phyloP scores from a whole-genome alignment of 2,329 filamentous ascomycete species.

The Dothistroma septosporum region DNA sequence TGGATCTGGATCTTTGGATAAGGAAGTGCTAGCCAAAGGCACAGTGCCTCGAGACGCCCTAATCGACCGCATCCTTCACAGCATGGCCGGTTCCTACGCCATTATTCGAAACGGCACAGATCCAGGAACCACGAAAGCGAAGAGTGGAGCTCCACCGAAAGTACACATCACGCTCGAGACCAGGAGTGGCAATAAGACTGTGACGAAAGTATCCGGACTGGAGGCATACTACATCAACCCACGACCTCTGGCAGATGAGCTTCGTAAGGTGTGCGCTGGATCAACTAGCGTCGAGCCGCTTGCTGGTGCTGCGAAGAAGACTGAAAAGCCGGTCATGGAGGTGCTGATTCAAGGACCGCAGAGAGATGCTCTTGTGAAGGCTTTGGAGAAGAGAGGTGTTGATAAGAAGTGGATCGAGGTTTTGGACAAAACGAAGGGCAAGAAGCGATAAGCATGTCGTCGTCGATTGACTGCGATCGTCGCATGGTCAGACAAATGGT shows the following conservation, averaged over 20 bases:
- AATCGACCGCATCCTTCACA: constrained; percentile 55
- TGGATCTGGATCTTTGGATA: constrained; percentile 50
- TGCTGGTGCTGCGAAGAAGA: constrained; percentile 56
- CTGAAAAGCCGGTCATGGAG: constrained; percentile 61
- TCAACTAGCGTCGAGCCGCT: constrained; percentile 61
- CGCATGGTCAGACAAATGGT: no score
- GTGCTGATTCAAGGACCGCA: constrained; percentile 66
- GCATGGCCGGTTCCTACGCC: constrained; percentile 54
- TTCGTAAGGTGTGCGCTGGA: constrained; percentile 65
- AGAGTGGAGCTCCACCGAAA: constrained; percentile 58
- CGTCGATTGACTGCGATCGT: no score
- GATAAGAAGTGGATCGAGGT: constrained; percentile 58
- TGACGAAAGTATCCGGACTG: constrained; percentile 59
- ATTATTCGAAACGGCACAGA: constrained; percentile 50
- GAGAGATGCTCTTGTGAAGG: constrained; percentile 56
- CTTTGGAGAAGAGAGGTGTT: constrained; percentile 57
- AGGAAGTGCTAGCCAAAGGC: constrained; percentile 54
- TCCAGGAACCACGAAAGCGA: constrained; percentile 52
- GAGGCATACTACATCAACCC: constrained; percentile 61
- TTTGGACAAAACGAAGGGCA: constrained; percentile 65
- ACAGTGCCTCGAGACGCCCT: constrained; percentile 58
- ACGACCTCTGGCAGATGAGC: constrained; percentile 58
- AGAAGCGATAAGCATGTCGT: constrained; percentile 41
- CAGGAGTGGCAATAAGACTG: constrained; percentile 62
- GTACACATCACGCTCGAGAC: constrained; percentile 59